Conservation (phyloP, 2,329 filamentous ascomycete species). For the Corinectria fuckeliana region DNA sequence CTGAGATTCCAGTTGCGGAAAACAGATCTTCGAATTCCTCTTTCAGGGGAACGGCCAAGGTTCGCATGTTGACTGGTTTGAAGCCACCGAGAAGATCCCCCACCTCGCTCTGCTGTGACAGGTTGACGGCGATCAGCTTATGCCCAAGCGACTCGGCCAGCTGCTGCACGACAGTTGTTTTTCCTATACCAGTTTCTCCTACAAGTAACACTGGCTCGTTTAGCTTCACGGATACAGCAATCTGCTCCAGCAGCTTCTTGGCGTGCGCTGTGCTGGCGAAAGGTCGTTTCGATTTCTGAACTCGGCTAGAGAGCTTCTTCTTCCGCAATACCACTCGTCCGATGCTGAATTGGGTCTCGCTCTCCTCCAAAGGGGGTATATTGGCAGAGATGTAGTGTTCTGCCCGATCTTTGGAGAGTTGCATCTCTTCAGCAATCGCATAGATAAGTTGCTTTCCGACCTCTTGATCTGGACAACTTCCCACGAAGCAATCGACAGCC, state of each 20-base stretch:
- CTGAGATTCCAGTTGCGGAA: conserved; percentile 81
- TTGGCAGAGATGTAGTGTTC: conserved; percentile 79
- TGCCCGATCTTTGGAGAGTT: conserved; percentile 81
- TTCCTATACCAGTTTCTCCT: conserved; percentile 98
- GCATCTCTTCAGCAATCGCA: conserved; percentile 84
- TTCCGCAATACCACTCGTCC: conserved; percentile 71
- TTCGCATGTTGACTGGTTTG: conserved; percentile 92
- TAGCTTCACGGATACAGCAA: conserved; percentile 80
- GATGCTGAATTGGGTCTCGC: conserved; percentile 62
- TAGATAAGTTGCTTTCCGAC: conserved; percentile 66
- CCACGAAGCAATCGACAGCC: conserved; percentile 89
- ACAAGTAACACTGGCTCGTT: conserved; percentile 92
- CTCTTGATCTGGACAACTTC: conserved; percentile 73
- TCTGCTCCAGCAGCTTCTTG: conserved; percentile 83
- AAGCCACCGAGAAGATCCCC: conserved; percentile 96
- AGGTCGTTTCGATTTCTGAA: conserved; percentile 63
- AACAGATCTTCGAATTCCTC: conserved; percentile 95
- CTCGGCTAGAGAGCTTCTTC: conserved; percentile 55
- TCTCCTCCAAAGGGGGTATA: conserved; percentile 72
- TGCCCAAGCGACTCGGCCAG: conserved; percentile 83
- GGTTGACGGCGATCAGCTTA: conserved; percentile 89
- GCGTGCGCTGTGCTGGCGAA: conserved; percentile 93
- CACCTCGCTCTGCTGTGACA: conserved; percentile 97
- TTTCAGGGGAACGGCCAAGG: conserved; percentile 84
- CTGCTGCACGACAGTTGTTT: conserved; percentile 95